Conservation (phyloP, 1,284 basidiomycete genomes). For the Bjerkandera adusta region DNA sequence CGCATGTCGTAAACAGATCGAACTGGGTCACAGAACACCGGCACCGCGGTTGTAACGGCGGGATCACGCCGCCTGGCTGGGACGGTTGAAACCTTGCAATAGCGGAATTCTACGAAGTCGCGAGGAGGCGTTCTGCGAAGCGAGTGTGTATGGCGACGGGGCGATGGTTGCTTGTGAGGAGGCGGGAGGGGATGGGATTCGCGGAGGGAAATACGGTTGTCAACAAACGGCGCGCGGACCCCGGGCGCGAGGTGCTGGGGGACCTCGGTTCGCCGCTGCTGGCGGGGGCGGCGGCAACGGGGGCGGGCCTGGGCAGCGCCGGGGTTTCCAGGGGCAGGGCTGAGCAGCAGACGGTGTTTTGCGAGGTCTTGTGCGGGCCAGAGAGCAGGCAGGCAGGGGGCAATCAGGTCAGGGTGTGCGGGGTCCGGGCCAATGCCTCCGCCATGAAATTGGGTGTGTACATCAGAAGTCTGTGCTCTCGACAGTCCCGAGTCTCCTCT, state of each 20-base stretch:
- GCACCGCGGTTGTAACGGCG: too few relatives aligned
- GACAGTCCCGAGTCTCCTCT: constrained; percentile 16
- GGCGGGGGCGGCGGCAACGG: background rate
- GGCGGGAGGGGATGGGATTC: background rate
- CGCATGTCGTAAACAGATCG: too few relatives aligned
- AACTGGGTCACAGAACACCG: too few relatives aligned
- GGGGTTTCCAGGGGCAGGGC: background rate
- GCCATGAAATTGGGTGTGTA: constrained; percentile 14
- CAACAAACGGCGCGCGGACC: constrained; percentile 11
- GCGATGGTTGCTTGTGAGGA: too few relatives aligned
- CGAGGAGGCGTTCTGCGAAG: background rate
- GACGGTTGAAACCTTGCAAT: too few relatives aligned
- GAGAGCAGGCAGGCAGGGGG: background rate
- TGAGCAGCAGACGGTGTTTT: background rate
- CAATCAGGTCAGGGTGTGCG: constrained; percentile 1
- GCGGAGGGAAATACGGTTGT: constrained; percentile 15
- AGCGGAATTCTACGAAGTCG: background rate
- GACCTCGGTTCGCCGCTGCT: background rate
- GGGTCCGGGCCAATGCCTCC: constrained; percentile 12
- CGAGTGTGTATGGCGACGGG: background rate
- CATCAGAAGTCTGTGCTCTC: constrained; percentile 13
- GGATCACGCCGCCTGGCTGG: too few relatives aligned
- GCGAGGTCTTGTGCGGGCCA: too few relatives aligned
- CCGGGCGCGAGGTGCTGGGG: background rate
- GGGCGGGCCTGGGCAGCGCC: background rate